These are phyloP conservation scores for Vigna angularis DNA, from an alignment of 306 rosid genomes.

Conservation along the genomic window DNA sequence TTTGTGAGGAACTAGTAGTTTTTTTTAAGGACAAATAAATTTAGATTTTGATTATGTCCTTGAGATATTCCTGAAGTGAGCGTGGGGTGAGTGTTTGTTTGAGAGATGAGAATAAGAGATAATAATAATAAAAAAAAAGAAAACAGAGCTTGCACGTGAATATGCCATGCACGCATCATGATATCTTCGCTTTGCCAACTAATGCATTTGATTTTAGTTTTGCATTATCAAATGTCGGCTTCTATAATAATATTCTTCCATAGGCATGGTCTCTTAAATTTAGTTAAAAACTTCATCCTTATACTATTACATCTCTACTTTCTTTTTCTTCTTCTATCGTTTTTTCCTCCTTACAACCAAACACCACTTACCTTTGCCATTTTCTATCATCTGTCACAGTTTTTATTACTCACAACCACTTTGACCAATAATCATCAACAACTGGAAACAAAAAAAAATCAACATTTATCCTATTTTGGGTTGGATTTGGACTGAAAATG, in stretches of 20 bases:
- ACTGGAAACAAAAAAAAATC: too few relatives aligned
- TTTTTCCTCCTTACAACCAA: too few relatives aligned
- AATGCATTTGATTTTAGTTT: slow-evolving; percentile 36
- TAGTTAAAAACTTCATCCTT: slow-evolving; percentile 12
- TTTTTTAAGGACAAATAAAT: neutral
- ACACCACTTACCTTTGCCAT: too few relatives aligned
- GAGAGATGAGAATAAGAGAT: slow-evolving; percentile 12
- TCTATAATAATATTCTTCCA: neutral
- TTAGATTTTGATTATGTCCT: neutral
- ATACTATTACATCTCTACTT: neutral
- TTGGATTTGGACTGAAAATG: too few relatives aligned
- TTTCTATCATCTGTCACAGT: too few relatives aligned
- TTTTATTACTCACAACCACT: neutral
- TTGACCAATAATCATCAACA: neutral
- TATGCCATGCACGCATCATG: slow-evolving; percentile 42
- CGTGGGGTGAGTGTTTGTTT: neutral
- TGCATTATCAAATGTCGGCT: slow-evolving; percentile 36
- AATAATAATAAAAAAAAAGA: neutral
- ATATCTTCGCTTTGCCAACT: slow-evolving; percentile 37
- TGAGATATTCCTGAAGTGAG: neutral
- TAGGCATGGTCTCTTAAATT: slow-evolving; percentile 1
- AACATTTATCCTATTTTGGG: too few relatives aligned
- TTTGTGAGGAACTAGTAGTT: too few relatives aligned
- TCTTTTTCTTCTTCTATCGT: too few relatives aligned
- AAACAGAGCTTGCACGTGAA: slow-evolving; percentile 46